Evolutionary conservation across 768 basidiomycete species (phyloP).

Genomic region (Mycena rebaudengoi): DNA sequence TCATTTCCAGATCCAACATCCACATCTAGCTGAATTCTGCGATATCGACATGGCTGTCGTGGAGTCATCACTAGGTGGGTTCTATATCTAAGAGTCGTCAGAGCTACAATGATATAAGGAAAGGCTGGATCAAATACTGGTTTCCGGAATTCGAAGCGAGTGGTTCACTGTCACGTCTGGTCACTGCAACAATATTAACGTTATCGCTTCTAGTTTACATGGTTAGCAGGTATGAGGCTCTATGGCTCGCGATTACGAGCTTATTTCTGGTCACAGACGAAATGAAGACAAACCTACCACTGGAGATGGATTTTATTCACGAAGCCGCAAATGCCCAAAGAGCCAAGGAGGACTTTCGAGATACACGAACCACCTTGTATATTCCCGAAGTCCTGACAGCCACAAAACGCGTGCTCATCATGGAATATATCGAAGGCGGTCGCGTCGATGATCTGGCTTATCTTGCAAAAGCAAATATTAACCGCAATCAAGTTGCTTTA

Average conservation of each 20-base stretch:
- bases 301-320: conserved; percentile 92
- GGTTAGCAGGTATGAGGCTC: too few species aligned
- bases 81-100: not conserved
- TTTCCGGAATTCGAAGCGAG: conserved; percentile 98
- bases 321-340: conserved; percentile 89
- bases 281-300: conserved; percentile 78
- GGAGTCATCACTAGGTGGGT: conserved; percentile 71
- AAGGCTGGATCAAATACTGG: conserved; percentile 88
- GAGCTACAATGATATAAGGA: not conserved
- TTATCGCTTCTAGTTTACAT: too few species aligned
- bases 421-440: conserved; percentile 94
- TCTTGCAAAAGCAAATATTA: conserved; percentile 82
- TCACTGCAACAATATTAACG: too few species aligned
- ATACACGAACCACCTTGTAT: conserved; percentile 82
- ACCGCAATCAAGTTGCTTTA: conserved; percentile 92
- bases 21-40: conserved; percentile 91
- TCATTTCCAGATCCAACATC: conserved; percentile 82
- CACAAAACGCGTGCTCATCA: conserved; percentile 85
- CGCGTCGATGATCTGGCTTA: conserved; percentile 90
- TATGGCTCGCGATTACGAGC: too few species aligned
- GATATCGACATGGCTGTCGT: conserved; percentile 91
- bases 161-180: too few species aligned
- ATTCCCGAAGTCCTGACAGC: conserved; percentile 86
- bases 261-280: too few species aligned
- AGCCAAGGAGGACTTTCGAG: conserved; percentile 72